These are phyloP conservation scores for Knufia fluminis DNA, from an alignment of 2,329 filamentous ascomycete species.

Conservation along the genomic window DNA sequence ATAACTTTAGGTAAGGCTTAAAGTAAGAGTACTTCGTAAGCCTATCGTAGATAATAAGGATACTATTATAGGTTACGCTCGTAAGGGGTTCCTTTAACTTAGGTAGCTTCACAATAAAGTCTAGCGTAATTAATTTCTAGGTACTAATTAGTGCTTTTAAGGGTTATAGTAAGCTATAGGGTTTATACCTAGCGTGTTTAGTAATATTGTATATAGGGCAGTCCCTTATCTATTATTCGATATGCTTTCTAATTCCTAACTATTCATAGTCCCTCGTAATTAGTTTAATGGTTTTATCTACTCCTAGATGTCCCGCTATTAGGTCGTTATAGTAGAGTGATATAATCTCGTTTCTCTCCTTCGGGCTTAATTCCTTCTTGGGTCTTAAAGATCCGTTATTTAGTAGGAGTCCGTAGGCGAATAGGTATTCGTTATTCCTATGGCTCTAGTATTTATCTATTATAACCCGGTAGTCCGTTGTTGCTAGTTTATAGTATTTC, in stretches of 20 bases:
- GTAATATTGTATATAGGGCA: conserved; percentile 10
- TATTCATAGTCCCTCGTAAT: conserved; percentile 10
- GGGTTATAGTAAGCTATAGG: conserved; percentile 8
- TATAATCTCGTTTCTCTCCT: conserved; percentile 9
- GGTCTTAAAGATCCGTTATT: neutral
- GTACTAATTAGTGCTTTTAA: conserved; percentile 18
- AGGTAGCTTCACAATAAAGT: conserved; percentile 6
- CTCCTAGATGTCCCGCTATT: conserved; percentile 7
- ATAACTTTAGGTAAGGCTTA: conserved; percentile 2
- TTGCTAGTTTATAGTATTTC: too few relatives aligned
- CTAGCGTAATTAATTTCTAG: conserved; percentile 19
- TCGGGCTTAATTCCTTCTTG: neutral
- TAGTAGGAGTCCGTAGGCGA: too few relatives aligned
- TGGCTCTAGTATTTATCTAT: too few relatives aligned
- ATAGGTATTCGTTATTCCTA: too few relatives aligned
- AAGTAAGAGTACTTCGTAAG: conserved; percentile 9
- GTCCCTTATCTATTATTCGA: conserved; percentile 12
- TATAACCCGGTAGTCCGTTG: too few relatives aligned
- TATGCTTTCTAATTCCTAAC: conserved; percentile 9
- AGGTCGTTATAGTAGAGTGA: conserved; percentile 8
- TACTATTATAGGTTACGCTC: conserved; percentile 5
- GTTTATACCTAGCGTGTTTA: conserved; percentile 12
- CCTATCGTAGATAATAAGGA: conserved; percentile 10
- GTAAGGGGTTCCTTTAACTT: conserved; percentile 4
- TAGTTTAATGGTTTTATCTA: conserved; percentile 13